Evolutionary conservation across 1,139 yeast genomes (phyloP).

Genomic region (Debaryomycetaceae sp.): DNA sequence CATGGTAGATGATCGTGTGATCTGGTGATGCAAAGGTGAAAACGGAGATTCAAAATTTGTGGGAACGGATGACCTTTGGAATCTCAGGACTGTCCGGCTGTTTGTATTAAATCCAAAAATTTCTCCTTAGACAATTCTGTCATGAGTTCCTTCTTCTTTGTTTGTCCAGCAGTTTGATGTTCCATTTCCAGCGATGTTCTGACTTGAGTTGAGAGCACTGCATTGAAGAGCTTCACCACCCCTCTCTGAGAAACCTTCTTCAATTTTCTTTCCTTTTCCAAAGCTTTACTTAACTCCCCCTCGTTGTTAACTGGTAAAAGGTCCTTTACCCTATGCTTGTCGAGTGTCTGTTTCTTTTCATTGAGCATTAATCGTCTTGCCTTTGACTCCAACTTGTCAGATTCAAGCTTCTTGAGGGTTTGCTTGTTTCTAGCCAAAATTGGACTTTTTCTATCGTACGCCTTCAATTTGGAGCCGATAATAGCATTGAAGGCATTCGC

Average conservation of each 20-base stretch:
- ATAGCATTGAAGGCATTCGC: constrained; percentile 83
- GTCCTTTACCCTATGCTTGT: constrained; percentile 64
- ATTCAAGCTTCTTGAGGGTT: constrained; percentile 68
- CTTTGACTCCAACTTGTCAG: constrained; percentile 77
- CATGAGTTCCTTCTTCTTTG: constrained; percentile 57
- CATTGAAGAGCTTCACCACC: constrained; percentile 88
- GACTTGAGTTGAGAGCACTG: constrained; percentile 80
- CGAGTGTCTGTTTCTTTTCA: constrained; percentile 69
- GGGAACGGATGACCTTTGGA: neutral
- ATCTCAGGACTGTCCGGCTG: constrained; percentile 53
- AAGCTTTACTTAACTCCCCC: constrained; percentile 47
- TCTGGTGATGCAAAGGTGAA: neutral
- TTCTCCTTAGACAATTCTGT: constrained; percentile 85
- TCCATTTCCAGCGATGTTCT: constrained; percentile 45
- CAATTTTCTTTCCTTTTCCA: constrained; percentile 69
- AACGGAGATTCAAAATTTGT: neutral
- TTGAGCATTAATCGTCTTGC: constrained; percentile 68
- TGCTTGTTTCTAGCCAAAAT: constrained; percentile 77
- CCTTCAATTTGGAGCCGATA: constrained; percentile 79
- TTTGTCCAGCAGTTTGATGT: constrained; percentile 35
- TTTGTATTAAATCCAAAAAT: constrained; percentile 83
- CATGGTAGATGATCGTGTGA: neutral
- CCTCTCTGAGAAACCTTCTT: constrained; percentile 91
- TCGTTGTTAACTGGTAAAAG: constrained; percentile 63
- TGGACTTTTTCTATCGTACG: constrained; percentile 85